Conservation (phyloP, 169 alveolate genomes). For the Miamiensis avidus region DNA sequence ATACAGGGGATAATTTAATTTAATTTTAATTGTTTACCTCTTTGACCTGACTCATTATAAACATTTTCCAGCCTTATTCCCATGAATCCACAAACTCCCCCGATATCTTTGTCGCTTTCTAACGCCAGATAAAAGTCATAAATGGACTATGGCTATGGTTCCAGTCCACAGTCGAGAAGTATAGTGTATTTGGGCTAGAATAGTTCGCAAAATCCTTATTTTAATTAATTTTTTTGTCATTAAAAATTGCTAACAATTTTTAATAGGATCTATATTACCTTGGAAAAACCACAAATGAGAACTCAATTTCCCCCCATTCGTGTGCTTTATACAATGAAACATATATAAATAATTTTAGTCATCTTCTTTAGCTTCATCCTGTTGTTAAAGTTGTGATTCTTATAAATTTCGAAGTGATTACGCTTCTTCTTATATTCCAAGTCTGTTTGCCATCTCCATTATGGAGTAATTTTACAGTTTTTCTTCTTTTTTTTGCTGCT, state of each 20-base stretch:
- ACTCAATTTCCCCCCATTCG: constrained; percentile 23
- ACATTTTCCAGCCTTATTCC: constrained; percentile 31
- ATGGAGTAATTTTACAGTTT: not conserved
- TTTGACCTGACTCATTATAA: constrained; percentile 21
- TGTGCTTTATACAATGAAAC: constrained; percentile 17
- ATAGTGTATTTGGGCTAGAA: constrained; percentile 41
- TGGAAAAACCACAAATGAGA: constrained; percentile 29
- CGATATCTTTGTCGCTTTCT: constrained; percentile 32
- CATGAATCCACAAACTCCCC: constrained; percentile 52
- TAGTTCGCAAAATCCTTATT: constrained; percentile 31
- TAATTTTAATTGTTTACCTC: not conserved
- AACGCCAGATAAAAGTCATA: constrained; percentile 24
- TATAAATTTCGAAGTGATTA: no score
- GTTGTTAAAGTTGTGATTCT: not conserved
- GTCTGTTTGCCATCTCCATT: not conserved
- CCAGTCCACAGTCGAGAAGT: constrained; percentile 47
- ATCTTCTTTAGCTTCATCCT: not conserved
- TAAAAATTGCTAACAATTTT: no score
- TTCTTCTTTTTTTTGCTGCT: not conserved
- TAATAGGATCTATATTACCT: not conserved
- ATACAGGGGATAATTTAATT: not conserved
- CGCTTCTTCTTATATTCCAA: not conserved
- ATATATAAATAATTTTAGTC: constrained; percentile 12
- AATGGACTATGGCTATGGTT: constrained; percentile 32
- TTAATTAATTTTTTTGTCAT: no score